phyloP scores from a whole-genome alignment of 2,329 filamentous ascomycete species.

The Thermothelomyces thermophilus region DNA sequence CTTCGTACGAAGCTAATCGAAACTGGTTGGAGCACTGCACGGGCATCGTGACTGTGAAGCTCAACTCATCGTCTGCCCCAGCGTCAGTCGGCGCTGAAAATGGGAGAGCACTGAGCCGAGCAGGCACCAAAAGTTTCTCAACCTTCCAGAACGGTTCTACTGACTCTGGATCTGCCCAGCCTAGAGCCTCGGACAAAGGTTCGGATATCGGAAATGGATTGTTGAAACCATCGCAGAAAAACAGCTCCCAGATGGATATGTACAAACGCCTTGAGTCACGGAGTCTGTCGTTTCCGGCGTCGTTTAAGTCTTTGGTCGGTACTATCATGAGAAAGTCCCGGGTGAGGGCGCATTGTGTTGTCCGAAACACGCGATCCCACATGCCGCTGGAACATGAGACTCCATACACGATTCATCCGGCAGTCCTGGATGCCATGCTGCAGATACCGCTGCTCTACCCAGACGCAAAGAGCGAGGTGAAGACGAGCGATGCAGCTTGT shows the following conservation, averaged over 20 bases:
- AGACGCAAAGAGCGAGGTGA: constrained; percentile 28
- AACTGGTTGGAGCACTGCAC: constrained; percentile 29
- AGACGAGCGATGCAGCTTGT: constrained; percentile 4
- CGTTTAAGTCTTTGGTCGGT: constrained; percentile 22
- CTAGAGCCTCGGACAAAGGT: constrained; percentile 9
- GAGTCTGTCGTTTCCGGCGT: constrained; percentile 16
- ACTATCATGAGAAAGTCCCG: constrained; percentile 18
- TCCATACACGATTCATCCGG: constrained; percentile 38
- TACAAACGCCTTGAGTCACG: constrained; percentile 14
- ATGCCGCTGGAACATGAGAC: constrained; percentile 43
- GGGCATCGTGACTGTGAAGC: constrained; percentile 19
- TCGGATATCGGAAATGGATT: constrained; percentile 10
- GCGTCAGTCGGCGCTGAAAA: not conserved
- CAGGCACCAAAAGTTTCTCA: constrained; percentile 6
- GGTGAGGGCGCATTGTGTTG: constrained; percentile 32
- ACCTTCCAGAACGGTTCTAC: constrained; percentile 6
- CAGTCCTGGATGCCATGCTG: constrained; percentile 40
- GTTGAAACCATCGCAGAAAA: not conserved
- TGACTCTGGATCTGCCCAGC: not conserved
- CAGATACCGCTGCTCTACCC: constrained; percentile 36
- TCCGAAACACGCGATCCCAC: constrained; percentile 37
- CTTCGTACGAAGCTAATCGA: constrained; percentile 25
- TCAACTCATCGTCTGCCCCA: constrained; percentile 28
- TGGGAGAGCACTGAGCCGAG: no score
- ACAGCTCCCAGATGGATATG: constrained; percentile 3